Evolutionary conservation across 257 asterid genomes (phyloP).

Genomic region (Nicotiana knightiana): DNA sequence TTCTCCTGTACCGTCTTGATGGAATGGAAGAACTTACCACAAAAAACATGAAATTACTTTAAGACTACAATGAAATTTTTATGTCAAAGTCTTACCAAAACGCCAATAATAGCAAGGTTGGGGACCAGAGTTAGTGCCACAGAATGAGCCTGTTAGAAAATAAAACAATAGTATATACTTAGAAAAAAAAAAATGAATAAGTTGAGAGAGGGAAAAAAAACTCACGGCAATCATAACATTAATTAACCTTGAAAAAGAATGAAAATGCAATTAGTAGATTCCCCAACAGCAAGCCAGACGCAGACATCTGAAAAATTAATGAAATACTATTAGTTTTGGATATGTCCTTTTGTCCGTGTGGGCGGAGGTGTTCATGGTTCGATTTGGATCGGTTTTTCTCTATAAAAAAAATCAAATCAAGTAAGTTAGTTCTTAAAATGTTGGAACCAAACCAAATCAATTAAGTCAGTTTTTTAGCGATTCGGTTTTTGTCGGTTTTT

Average conservation of each 20-base stretch:
- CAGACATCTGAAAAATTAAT: slow-evolving; percentile 12
- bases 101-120: slow-evolving; percentile 10
- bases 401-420: no score
- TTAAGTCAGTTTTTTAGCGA: no score
- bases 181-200: neutral
- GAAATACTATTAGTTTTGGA: neutral
- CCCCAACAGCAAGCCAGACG: slow-evolving; percentile 19
- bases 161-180: neutral
- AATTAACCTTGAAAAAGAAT: slow-evolving; percentile 23
- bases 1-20: no score
- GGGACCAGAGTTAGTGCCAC: slow-evolving; percentile 9
- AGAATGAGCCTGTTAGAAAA: slow-evolving; percentile 7
- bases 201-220: neutral
- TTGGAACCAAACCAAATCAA: no score
- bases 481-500: no score
- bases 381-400: no score
- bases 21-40: no score
- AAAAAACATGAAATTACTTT: neutral
- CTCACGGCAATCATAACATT: neutral
- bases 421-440: no score
- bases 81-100: slow-evolving; percentile 4
- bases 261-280: slow-evolving; percentile 15
- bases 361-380: no score
- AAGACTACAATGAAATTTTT: neutral
- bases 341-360: neutral